Conservation (phyloP, 1,284 basidiomycete genomes). For the Sanguinoderma infundibulare region DNA sequence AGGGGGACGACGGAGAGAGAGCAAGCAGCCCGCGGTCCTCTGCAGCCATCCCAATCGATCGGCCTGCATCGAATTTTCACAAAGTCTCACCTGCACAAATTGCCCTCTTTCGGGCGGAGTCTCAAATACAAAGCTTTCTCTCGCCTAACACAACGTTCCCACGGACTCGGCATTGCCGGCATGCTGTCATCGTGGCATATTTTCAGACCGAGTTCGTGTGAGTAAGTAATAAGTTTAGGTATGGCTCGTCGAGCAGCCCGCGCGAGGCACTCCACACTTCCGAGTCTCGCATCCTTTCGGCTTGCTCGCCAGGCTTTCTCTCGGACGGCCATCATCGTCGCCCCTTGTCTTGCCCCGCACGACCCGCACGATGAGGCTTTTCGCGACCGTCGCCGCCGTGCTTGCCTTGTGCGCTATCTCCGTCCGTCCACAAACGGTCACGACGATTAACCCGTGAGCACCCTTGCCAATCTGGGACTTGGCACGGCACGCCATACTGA, state of each 20-base stretch:
- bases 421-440: slow-evolving; percentile 51
- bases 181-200: slow-evolving; percentile 16
- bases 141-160: slow-evolving; percentile 9
- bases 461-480: neutral
- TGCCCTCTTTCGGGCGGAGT: slow-evolving; percentile 11
- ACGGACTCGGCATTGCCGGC: slow-evolving; percentile 19
- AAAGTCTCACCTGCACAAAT: slow-evolving; percentile 5
- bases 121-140: neutral
- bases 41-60: slow-evolving; percentile 25
- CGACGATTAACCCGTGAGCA: slow-evolving; percentile 48
- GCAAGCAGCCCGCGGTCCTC: slow-evolving; percentile 11
- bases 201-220: too few relatives aligned
- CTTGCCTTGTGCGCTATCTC: slow-evolving; percentile 37
- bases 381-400: slow-evolving; percentile 13
- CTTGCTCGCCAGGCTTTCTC: slow-evolving; percentile 5
- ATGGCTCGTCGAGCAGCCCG: neutral
- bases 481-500: neutral
- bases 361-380: slow-evolving; percentile 15
- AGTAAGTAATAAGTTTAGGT: too few relatives aligned
- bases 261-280: neutral
- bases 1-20: slow-evolving; percentile 19
- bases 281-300: neutral
- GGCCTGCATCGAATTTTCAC: slow-evolving; percentile 43
- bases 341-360: neutral
- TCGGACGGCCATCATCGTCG: slow-evolving; percentile 8